Evolutionary conservation across 768 basidiomycete species (phyloP).

Genomic region (Phylloporus rhodoxanthus): DNA sequence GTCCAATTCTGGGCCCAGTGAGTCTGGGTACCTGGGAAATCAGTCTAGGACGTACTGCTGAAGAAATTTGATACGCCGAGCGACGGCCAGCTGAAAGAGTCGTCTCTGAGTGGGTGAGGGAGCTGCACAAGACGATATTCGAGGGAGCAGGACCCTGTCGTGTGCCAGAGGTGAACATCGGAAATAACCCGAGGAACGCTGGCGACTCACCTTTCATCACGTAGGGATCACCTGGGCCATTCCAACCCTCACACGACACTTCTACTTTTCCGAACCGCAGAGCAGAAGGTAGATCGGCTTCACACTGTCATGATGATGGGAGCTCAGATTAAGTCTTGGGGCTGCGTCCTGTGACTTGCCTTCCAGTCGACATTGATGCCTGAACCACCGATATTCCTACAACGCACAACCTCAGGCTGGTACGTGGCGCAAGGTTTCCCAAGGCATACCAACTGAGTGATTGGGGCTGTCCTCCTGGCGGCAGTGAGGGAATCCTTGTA

Average conservation of each 20-base stretch:
- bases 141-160: constrained; percentile 76
- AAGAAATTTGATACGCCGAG: constrained; percentile 15
- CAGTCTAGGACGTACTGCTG: constrained; percentile 13
- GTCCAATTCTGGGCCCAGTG: constrained; percentile 38
- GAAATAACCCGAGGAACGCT: not conserved
- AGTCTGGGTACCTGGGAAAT: not conserved
- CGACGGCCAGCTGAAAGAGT: constrained; percentile 8
- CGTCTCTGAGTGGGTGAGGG: constrained; percentile 34
- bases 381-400: constrained; percentile 69
- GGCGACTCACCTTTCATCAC: constrained; percentile 69
- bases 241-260: constrained; percentile 91
- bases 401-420: constrained; percentile 81
- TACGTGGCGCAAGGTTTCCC: constrained; percentile 74
- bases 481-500: constrained; percentile 63
- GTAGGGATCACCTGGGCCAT: constrained; percentile 70
- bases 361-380: constrained; percentile 90
- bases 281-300: constrained; percentile 80
- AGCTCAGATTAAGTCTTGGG: constrained; percentile 7
- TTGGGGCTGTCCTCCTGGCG: constrained; percentile 57
- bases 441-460: constrained; percentile 75
- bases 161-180: not conserved
- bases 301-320: constrained; percentile 50
- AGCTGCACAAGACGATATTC: constrained; percentile 77
- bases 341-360: constrained; percentile 37
- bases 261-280: constrained; percentile 81